Base-by-base conservation (phyloP, 108 stramenopile genomes). In the Skeletonema menzelii region DNA sequence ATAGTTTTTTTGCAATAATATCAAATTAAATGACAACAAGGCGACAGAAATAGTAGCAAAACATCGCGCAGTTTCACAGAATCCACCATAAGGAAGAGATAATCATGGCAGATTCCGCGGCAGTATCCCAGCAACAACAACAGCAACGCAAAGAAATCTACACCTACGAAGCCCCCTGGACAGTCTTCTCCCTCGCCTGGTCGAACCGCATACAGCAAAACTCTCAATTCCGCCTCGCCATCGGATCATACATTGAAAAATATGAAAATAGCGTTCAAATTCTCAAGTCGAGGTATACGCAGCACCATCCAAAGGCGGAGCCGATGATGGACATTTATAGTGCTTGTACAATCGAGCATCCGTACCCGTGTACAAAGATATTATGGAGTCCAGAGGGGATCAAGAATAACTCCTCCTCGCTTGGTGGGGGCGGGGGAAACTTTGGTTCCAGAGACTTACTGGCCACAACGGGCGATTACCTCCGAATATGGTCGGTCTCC, bases 81-180 rank as follows among this genome's bases (percentile, higher is more conserved):
- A 47, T 47, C n/a, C 19, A 47, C 19, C n/a, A 47, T 19, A 7
- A n/a, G n/a, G n/a, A n/a, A n/a, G n/a, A n/a, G 19, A 47, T 19
- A 47, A 47, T 17, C 46, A 47, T 47, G 46, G 46, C 46, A 47
- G 46, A 47, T 19, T 47, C 46, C n/a, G 46, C 17, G 19, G 46
- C 35, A 37, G 35, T 10, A 35, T 7, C 34, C 34, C 8, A 8
- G 0, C 35, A 37, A 37, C 35, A 37, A 37, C 35, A 19, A 67
- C 31, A 67, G 11, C 87, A 85, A 58, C 89, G 92, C 12, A 95
- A 96, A 70, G 99, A 99, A 82, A 99, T 98, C 60, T 98, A 98
- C 80, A 99, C 98, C 5, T 99, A 98, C 71, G 72, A 93, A 57
- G 98, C 98, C 28, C 97, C 97, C 38, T 99, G 99, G 99, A 93